These are phyloP conservation scores for Luzula sylvatica DNA, from an alignment of 176 grass and related monocot genomes.

Conservation along the genomic window DNA sequence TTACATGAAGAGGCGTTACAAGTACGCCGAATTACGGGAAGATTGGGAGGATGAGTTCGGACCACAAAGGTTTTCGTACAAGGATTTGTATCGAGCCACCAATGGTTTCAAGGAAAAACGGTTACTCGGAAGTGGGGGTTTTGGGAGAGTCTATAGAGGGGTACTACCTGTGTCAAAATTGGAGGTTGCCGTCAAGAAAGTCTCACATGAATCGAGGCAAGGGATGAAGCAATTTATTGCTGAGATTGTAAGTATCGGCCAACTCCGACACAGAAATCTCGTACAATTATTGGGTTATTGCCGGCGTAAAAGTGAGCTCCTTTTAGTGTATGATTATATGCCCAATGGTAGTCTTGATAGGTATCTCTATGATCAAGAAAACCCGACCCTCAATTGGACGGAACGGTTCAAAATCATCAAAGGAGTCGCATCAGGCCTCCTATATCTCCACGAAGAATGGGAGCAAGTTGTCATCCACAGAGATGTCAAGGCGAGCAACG, in stretches of 20 bases:
- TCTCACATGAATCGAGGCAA: slow-evolving; percentile 58
- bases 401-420: slow-evolving; percentile 50
- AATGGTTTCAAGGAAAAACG: slow-evolving; percentile 51
- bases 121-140: slow-evolving; percentile 52
- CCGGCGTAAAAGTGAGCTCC: slow-evolving; percentile 54
- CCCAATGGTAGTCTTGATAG: slow-evolving; percentile 53
- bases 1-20: slow-evolving; percentile 2
- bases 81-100: slow-evolving; percentile 51
- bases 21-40: slow-evolving; percentile 18
- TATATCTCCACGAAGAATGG: slow-evolving; percentile 56
- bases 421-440: slow-evolving; percentile 35
- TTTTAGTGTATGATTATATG: slow-evolving; percentile 70
- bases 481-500: slow-evolving; percentile 60
- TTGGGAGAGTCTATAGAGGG: slow-evolving; percentile 63
- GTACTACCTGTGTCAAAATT: slow-evolving; percentile 35
- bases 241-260: slow-evolving; percentile 56
- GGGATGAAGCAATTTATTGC: slow-evolving; percentile 67
- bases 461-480: slow-evolving; percentile 49
- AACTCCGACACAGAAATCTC: slow-evolving; percentile 65
- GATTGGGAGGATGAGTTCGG: slow-evolving; percentile 47
- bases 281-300: slow-evolving; percentile 78
- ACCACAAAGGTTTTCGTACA: slow-evolving; percentile 67
- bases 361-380: slow-evolving; percentile 23
- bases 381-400: slow-evolving; percentile 27
- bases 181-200: slow-evolving; percentile 58